Evolutionary conservation across 2,329 filamentous ascomycete genomes (phyloP).

Genomic region (Aspergillus aculeatus): DNA sequence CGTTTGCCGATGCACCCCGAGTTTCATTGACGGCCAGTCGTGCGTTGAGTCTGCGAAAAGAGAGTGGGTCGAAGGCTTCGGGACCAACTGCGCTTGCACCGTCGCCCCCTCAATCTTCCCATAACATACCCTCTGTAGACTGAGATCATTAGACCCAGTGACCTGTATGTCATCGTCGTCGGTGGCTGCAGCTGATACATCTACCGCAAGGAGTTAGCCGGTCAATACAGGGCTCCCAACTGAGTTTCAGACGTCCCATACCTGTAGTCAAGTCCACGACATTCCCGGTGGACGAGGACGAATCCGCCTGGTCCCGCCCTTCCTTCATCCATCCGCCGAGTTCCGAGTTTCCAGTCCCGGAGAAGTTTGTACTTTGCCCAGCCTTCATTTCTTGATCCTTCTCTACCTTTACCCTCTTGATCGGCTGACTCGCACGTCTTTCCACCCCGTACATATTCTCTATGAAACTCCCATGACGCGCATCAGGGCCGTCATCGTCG

Average conservation of each 20-base stretch:
- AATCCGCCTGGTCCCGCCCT: slow-evolving; percentile 47
- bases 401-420: slow-evolving; percentile 64
- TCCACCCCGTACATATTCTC: slow-evolving; percentile 75
- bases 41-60: slow-evolving; percentile 53
- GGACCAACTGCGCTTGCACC: slow-evolving; percentile 67
- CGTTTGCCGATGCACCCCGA: slow-evolving; percentile 62
- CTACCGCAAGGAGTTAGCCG: slow-evolving; percentile 23
- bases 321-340: slow-evolving; percentile 68
- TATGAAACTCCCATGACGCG: slow-evolving; percentile 52
- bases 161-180: slow-evolving; percentile 42
- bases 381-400: slow-evolving; percentile 47
- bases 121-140: slow-evolving; percentile 73
- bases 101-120: slow-evolving; percentile 69
- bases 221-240: neutral
- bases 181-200: slow-evolving; percentile 20
- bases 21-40: slow-evolving; percentile 73
- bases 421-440: slow-evolving; percentile 60
- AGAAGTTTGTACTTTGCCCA: slow-evolving; percentile 42
- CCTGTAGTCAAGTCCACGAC: slow-evolving; percentile 49
- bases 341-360: slow-evolving; percentile 52
- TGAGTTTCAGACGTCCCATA: neutral
- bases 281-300: slow-evolving; percentile 51
- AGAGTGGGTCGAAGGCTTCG: slow-evolving; percentile 62
- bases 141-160: slow-evolving; percentile 57
- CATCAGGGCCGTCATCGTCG: slow-evolving; percentile 27